Percentiles rank a stretch among this genome's conserved stretches.
phyloP scores from a whole-genome alignment of 805 yeast species.

The Yarrowia bubula region DNA sequence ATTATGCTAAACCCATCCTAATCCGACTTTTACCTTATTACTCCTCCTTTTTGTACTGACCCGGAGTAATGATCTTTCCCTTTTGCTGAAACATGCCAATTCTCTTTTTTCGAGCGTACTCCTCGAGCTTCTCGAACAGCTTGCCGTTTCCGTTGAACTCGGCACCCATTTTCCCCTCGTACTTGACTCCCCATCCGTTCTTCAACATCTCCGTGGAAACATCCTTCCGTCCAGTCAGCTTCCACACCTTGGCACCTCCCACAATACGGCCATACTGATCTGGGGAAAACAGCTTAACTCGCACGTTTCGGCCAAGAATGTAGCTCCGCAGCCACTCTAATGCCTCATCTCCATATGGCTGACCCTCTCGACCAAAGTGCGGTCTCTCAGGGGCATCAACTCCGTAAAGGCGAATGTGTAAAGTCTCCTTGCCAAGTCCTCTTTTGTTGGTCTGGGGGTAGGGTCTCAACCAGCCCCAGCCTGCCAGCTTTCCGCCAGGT shows the following conservation, averaged over 20 bases:
- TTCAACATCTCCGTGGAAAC: constrained; percentile 85
- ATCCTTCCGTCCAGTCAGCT: constrained; percentile 69
- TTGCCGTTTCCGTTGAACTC: constrained; percentile 80
- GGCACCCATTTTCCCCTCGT: constrained; percentile 76
- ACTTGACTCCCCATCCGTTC: constrained; percentile 80
- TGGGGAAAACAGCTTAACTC: constrained; percentile 71
- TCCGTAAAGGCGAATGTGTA: constrained; percentile 82
- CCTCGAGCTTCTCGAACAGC: constrained; percentile 59
- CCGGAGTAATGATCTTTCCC: constrained; percentile 32
- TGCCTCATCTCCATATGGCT: constrained; percentile 83
- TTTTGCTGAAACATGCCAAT: constrained; percentile 65
- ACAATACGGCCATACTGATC: constrained; percentile 93
- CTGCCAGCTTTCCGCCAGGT: constrained; percentile 83
- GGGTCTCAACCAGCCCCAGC: constrained; percentile 89
- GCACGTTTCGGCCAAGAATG: constrained; percentile 63
- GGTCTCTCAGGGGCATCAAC: constrained; percentile 96
- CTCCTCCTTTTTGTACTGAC: constrained; percentile 42
- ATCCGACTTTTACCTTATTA: neutral
- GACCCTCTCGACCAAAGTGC: constrained; percentile 92
- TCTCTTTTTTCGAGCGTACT: constrained; percentile 52
- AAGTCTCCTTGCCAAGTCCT: constrained; percentile 58
- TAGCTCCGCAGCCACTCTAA: constrained; percentile 68
- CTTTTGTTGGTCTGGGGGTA: constrained; percentile 56
- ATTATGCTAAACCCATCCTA: neutral
- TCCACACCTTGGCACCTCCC: constrained; percentile 62